Base-by-base conservation (phyloP, 2,329 filamentous ascomycete species). In the Beauveria rudraprayagi region DNA sequence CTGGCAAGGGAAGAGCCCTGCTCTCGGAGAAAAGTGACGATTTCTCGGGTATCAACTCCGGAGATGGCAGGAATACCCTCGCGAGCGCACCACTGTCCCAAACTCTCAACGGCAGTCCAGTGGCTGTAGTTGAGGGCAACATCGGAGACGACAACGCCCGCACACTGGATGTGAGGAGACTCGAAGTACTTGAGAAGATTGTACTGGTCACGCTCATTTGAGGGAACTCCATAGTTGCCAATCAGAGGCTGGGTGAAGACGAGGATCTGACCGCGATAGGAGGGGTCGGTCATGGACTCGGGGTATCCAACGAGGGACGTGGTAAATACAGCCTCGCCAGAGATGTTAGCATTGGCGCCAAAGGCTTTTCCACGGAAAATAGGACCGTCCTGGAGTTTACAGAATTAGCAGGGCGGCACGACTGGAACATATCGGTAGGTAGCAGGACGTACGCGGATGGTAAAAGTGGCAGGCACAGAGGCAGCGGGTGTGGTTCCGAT, bases 161-260 rank as follows among this genome's bases (percentile, higher is more conserved):
- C 90, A 63, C 93, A 95, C 80, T 99, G 94, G 67, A 99, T 92
- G 77, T 97, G 91, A 58, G 94, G 94, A 30, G 92, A 97, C 78
- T 99, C 94, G 71, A 99, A 99, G 82, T 97, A 96, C 79, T 94
- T 94, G 73, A 97, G 83, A 63, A 99, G 85, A 69, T 94, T 94
- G 76, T 86, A 90, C 75, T 92, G 80, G 75, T 99, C 94, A 66
- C 91, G 88, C 70, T 87, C 83, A 65, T 82, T 86, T 37, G 92
- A 95, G 17, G 94, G 94, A 19, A 99, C 93, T 69, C 94, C 94
- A 74, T 99, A 99, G 83, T 99, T 99, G 72, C 94, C 94, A 71
- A 99, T 97, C 68, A 99, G 80, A 41, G 94, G 94, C 75, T 97
- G 92, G 67, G 94, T 99, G 82, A 97, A 97, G 76, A 97, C 93